Conservation (phyloP, 1,139 yeast species). For the Chernovozyma sophiae-reginae region DNA sequence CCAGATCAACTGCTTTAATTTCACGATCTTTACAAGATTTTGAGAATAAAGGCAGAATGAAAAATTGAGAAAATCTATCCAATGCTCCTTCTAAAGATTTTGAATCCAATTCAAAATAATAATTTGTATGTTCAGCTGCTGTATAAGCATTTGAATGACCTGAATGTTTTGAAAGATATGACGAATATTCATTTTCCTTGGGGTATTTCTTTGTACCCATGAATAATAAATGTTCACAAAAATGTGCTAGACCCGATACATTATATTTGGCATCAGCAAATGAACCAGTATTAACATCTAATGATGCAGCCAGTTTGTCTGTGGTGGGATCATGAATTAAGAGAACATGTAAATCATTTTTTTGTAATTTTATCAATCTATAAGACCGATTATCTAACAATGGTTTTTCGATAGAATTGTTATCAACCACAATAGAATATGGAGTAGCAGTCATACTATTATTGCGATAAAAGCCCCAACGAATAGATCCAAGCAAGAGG, state of each 20-base stretch:
- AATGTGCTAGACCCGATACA: conserved; percentile 89
- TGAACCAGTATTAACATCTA: conserved; percentile 90
- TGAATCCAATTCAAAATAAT: conserved; percentile 78
- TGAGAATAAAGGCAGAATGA: conserved; percentile 78
- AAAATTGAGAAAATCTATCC: conserved; percentile 90
- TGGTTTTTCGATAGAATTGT: conserved; percentile 46
- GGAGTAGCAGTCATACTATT: neutral
- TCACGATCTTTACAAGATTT: conserved; percentile 85
- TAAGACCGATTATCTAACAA: conserved; percentile 73
- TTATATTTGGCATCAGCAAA: conserved; percentile 68
- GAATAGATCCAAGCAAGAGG: neutral
- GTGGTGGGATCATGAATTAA: conserved; percentile 80
- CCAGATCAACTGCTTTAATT: conserved; percentile 92
- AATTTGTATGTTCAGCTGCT: conserved; percentile 84
- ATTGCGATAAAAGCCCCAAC: conserved; percentile 1
- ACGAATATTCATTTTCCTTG: conserved; percentile 80
- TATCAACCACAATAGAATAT: conserved; percentile 17
- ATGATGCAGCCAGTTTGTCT: conserved; percentile 88
- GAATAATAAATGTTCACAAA: conserved; percentile 90
- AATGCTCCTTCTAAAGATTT: conserved; percentile 80
- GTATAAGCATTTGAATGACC: conserved; percentile 82
- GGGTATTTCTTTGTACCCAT: conserved; percentile 98
- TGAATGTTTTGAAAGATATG: conserved; percentile 67
- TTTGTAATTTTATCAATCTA: conserved; percentile 53
- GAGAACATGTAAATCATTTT: conserved; percentile 69